Base-by-base conservation (phyloP, 225 moss, liverwort and hornwort genomes). In the Thuidium tamariscinum region DNA sequence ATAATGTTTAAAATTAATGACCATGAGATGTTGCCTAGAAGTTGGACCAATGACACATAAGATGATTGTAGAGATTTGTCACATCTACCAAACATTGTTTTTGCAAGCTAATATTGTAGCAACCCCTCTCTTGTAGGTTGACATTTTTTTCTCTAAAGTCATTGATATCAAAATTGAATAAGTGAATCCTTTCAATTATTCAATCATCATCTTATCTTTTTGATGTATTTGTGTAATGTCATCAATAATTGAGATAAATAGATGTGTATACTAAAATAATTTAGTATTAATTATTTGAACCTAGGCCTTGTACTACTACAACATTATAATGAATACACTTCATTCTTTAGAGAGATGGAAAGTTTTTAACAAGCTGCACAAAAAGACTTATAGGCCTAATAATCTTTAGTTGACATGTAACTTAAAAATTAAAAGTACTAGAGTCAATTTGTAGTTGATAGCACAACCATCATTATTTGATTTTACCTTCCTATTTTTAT, bases 361-460 rank as follows among this genome's bases (percentile, higher is more conserved):
- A 67, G 91, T 92, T 29, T 90, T 98, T 10, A 92, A 91, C 77
- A 96, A 95, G 98, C 87, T 98, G 88, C 90, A 96, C 64, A 91
- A 88, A 80, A 96, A 98, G 82, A 98, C 96, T 54, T 98, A 91
- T 72, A 95, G 95, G 89, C 96, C 98, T 60, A 83, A 94, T 5
- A 93, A 95, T 80, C 90, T 96, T 39, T 91, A 93, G 84, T 70
- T 90, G 34, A 91, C 93, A 56, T 95, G 94, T 89, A 93, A 91
- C 89, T 82, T 98, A 57, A 77, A 65, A 69, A 93, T 68, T 84
- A 86, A 86, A 82, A 88, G 73, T 26, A 89, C n/a, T n/a, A n/a
- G 91, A 83, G 84, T 71, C 89, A 91, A 91, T 93, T 79, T 41
- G 89, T 86, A 81, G 62, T 78, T 15, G 30, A 62, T 8, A 62